Conservation (phyloP, 2,329 filamentous ascomycete species). For the Xylariaceae sp. region DNA sequence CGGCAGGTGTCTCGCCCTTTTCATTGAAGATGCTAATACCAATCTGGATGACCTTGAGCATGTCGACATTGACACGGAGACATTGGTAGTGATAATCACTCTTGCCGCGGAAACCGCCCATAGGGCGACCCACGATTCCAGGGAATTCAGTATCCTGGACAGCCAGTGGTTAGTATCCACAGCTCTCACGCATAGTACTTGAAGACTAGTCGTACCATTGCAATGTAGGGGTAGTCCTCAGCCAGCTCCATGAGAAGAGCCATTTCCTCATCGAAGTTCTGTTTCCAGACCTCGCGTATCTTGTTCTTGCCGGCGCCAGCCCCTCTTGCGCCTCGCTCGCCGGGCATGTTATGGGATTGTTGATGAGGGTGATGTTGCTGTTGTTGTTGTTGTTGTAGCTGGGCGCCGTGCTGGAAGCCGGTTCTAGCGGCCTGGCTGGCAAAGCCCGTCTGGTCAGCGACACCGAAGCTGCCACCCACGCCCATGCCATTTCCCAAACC, state of each 20-base stretch:
- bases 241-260: conserved; percentile 75
- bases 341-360: conserved; percentile 27
- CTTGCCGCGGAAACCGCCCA: conserved; percentile 90
- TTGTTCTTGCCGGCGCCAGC: conserved; percentile 62
- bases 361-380: conserved; percentile 44
- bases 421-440: conserved; percentile 84
- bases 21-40: conserved; percentile 91
- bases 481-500: conserved; percentile 55
- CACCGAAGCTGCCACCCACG: conserved; percentile 44
- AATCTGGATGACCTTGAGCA: conserved; percentile 96
- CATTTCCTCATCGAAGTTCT: conserved; percentile 91
- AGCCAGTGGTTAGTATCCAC: conserved; percentile 19
- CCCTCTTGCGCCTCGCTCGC: conserved; percentile 33
- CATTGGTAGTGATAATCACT: conserved; percentile 99
- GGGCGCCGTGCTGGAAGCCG: conserved; percentile 74
- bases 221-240: conserved; percentile 90
- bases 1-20: conserved; percentile 80
- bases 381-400: conserved; percentile 50
- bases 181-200: not conserved
- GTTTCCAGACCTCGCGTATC: conserved; percentile 95
- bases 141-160: conserved; percentile 92
- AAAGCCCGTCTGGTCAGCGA: conserved; percentile 66
- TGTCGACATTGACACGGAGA: conserved; percentile 91
- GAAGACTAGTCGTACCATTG: conserved; percentile 68
- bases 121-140: conserved; percentile 92